These are phyloP conservation scores for Lindgomyces ingoldianus DNA, from an alignment of 495 filamentous ascomycete genomes.

Conservation along the genomic window DNA sequence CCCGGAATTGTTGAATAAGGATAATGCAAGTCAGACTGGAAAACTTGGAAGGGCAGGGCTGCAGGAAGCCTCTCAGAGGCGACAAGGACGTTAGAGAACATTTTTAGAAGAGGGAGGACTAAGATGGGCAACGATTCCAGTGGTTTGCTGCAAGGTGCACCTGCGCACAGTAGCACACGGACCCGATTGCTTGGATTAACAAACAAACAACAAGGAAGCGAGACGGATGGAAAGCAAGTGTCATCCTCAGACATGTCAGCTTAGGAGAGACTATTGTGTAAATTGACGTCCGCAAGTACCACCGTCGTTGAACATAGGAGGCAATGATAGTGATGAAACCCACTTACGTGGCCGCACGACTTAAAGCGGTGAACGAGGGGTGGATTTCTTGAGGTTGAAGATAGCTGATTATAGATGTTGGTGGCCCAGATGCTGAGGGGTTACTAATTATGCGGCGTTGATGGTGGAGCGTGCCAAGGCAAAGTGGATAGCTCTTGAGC, in stretches of 20 bases:
- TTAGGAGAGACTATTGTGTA: no score
- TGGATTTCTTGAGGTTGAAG: no score
- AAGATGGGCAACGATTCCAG: background rate
- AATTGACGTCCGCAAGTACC: background rate
- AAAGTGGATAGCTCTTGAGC: no score
- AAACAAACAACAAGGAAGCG: background rate
- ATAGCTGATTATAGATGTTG: background rate
- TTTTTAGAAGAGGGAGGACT: background rate
- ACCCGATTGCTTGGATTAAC: background rate
- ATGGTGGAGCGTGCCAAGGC: background rate
- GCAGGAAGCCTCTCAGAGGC: no score
- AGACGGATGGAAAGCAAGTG: no score
- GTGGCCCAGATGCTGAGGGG: constrained; percentile 9
- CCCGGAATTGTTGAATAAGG: background rate
- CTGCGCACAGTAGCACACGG: background rate
- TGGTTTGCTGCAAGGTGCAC: background rate
- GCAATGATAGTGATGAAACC: background rate
- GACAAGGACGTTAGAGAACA: background rate
- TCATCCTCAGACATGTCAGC: no score
- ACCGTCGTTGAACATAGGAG: background rate
- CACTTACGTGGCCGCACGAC: background rate
- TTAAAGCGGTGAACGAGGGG: background rate
- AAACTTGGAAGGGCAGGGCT: no score
- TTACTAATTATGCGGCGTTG: constrained; percentile 12
- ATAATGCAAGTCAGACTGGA: no score